A percentile compares a stretch with the other conserved stretches of the same genome.
These are phyloP conservation scores for Crithidia sp. DNA, from an alignment of 208 protist species.

Conservation along the genomic window DNA sequence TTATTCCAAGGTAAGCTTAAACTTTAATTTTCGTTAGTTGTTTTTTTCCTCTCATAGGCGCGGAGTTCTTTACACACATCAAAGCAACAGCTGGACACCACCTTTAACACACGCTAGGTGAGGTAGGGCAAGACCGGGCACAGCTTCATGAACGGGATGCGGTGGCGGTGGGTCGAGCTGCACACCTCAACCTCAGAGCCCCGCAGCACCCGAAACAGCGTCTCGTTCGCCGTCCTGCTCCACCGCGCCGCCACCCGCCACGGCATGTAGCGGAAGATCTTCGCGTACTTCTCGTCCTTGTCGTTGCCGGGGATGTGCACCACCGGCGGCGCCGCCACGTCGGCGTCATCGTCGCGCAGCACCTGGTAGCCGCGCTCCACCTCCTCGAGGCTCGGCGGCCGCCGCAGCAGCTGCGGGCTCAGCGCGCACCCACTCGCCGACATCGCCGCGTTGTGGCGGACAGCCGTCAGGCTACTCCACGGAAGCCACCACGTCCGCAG, in stretches of 20 bases:
- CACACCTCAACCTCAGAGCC: slow-evolving; percentile 11
- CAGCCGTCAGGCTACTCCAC: background rate
- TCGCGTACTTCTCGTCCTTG: slow-evolving; percentile 17
- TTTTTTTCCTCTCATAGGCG: too few relatives aligned
- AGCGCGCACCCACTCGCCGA: slow-evolving; percentile 16
- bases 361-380: slow-evolving; percentile 1
- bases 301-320: slow-evolving; percentile 18
- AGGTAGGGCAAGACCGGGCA: slow-evolving; percentile 6
- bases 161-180: slow-evolving; percentile 3
- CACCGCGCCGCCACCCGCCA: slow-evolving; percentile 14
- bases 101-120: background rate
- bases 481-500: slow-evolving; percentile 16
- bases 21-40: too few relatives aligned
- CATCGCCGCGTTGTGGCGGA: slow-evolving; percentile 2
- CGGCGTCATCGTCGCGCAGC: slow-evolving; percentile 17
- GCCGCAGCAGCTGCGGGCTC: slow-evolving; percentile 14
- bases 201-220: slow-evolving; percentile 9
- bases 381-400: slow-evolving; percentile 12
- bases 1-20: too few relatives aligned
- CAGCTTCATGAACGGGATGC: slow-evolving; percentile 1
- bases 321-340: slow-evolving; percentile 7
- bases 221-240: slow-evolving; percentile 14
- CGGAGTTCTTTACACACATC: too few relatives aligned
- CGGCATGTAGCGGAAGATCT: slow-evolving; percentile 14
- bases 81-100: too few relatives aligned